These are phyloP conservation scores for Auriscalpium microsporum DNA, from an alignment of 768 basidiomycete genomes.

Conservation along the genomic window DNA sequence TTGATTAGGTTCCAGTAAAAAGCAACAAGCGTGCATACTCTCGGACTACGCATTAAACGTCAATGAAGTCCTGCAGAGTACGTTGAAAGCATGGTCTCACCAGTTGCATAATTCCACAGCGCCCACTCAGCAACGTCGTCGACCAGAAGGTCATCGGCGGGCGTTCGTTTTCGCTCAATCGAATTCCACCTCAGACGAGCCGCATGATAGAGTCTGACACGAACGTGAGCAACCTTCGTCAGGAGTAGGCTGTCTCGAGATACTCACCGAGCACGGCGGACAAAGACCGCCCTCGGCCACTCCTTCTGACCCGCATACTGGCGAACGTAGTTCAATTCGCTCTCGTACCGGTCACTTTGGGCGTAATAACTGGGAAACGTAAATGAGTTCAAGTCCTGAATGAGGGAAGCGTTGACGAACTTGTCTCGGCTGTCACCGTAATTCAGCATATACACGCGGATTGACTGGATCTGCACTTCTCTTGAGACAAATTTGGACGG, in stretches of 20 bases:
- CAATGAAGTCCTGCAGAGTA: background rate
- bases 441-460: conserved; percentile 64
- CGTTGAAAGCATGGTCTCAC: conserved; percentile 17
- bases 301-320: conserved; percentile 63
- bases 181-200: conserved; percentile 65
- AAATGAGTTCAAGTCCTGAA: background rate
- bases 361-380: conserved; percentile 38
- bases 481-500: too few species aligned
- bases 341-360: conserved; percentile 47
- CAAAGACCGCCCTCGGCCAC: conserved; percentile 68
- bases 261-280: conserved; percentile 55
- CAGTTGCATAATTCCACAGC: conserved; percentile 63
- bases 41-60: conserved; percentile 17
- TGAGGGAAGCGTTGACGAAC: conserved; percentile 24
- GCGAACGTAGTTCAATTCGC: conserved; percentile 59
- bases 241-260: background rate
- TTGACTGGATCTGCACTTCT: conserved; percentile 45
- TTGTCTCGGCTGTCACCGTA: conserved; percentile 65
- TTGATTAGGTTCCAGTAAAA: conserved; percentile 12
- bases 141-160: conserved; percentile 53
- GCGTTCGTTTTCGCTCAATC: conserved; percentile 54
- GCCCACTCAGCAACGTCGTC: conserved; percentile 72
- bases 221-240: background rate
- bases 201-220: conserved; percentile 50
- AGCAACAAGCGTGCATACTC: conserved; percentile 17